A percentile compares a stretch with the other conserved stretches of the same genome.
These are phyloP conservation scores for Epichloe scottii DNA, from an alignment of 2,329 filamentous ascomycete species.

Conservation along the genomic window DNA sequence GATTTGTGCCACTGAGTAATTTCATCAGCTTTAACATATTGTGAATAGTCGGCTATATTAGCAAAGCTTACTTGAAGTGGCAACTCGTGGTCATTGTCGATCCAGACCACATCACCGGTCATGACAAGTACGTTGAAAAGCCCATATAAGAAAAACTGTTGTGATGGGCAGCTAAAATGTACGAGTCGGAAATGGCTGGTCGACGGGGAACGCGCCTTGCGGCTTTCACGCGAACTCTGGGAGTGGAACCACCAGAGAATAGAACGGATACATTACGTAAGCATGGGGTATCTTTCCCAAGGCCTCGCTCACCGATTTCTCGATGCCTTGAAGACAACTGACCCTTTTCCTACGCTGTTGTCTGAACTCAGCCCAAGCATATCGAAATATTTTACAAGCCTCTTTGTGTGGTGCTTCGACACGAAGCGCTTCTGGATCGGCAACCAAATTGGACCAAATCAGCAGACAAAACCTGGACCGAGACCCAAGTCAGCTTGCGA, in stretches of 20 bases:
- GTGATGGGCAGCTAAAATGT: not conserved
- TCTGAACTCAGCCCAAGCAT: no score
- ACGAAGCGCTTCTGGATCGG: no score
- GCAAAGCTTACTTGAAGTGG: constrained; percentile 1
- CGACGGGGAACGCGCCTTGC: not conserved
- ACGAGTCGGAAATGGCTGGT: no score
- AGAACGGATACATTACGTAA: not conserved
- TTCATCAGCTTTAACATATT: not conserved
- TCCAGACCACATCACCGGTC: not conserved
- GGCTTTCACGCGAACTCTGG: not conserved
- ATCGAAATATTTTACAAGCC: no score
- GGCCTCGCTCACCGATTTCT: no score
- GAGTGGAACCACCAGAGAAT: not conserved
- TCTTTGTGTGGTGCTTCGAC: no score
- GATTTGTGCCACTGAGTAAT: constrained; percentile 14
- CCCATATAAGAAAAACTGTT: not conserved
- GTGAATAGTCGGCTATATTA: not conserved
- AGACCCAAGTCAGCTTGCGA: not conserved
- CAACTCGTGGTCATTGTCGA: not conserved
- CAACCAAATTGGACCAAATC: no score
- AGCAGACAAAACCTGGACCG: not conserved
- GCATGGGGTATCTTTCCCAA: not conserved
- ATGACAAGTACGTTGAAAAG: not conserved
- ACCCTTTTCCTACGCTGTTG: no score
- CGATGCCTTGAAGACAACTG: no score